Evolutionary conservation across 495 filamentous ascomycete genomes (phyloP), one percentile per base, ranked within the genome.

Genomic region (Bathelium albidoporum): DNA sequence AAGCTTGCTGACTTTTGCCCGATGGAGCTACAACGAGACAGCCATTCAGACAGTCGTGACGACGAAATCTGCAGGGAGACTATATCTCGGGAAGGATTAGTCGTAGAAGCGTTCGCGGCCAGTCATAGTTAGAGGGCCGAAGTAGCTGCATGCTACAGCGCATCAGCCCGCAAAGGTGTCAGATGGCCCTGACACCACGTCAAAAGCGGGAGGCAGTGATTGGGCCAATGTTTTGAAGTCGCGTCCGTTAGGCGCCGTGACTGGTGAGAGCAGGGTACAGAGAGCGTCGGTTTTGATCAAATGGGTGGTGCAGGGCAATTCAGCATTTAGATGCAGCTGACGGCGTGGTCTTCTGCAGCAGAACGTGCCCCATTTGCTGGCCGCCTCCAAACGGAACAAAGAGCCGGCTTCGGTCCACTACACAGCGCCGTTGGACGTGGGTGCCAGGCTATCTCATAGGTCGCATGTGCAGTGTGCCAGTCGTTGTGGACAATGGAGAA

Each of bases 191-290:
- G 12, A 29, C 24, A 16, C 9, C 22, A 24, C 11, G 24, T 32
- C 59, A 59, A 63, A 26, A n/a, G 44, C 58, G 22, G 20, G 32
- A 39, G 28, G 58, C 11, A 10, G 36, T 49, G 60, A 68, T 70
- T 70, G 69, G 68, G 29, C 59, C 16, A 60, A 58, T 66, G 66
- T 68, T 70, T 70, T 41, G 45, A 53, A 45, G 2, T 29, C 24
- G 20, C 49, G 7, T 9, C 5, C 11, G 11, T 26, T 55, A 55
- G 24, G 49, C 49, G 49, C 49, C 24, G 22, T 26, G 16, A 29
- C 49, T 55, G 24, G 49, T 24, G 20, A 26, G 24, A 29, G 16
- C 49, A 55, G 20, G 20, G 12, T 29, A 16, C 49, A 55, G 22
- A 11, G 20, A 9, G 44, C 20, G 44, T n/a, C 11, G 43, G 43